A percentile compares a stretch with the other conserved stretches of the same genome.
Conservation (phyloP, 129 eudicot species). For the Centrapalus pauciflorus region DNA sequence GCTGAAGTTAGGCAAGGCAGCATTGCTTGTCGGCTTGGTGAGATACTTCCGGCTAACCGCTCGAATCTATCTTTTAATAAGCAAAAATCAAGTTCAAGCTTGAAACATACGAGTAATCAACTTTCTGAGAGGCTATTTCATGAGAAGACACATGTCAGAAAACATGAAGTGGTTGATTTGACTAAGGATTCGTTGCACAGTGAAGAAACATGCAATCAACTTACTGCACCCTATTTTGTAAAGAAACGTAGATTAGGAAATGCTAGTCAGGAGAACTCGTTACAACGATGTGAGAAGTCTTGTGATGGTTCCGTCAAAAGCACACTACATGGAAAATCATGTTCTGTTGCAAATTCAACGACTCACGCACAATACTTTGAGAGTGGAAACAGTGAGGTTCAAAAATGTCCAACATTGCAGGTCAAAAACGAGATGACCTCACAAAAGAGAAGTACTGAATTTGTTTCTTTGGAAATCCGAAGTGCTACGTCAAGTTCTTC, state of each 20-base stretch:
- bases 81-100: slow-evolving; percentile 27
- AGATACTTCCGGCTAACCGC: slow-evolving; percentile 82
- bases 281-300: slow-evolving; percentile 29
- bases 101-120: slow-evolving; percentile 30
- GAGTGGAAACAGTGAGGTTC: slow-evolving; percentile 22
- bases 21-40: slow-evolving; percentile 29
- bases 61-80: slow-evolving; percentile 35
- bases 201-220: slow-evolving; percentile 30
- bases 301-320: slow-evolving; percentile 10
- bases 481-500: slow-evolving; percentile 29
- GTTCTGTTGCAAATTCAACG: too few species aligned
- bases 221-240: slow-evolving; percentile 35
- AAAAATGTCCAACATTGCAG: slow-evolving; percentile 20
- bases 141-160: slow-evolving; percentile 10
- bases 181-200: slow-evolving; percentile 15
- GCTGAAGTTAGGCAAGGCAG: slow-evolving; percentile 32
- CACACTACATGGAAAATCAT: slow-evolving; percentile 13
- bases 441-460: slow-evolving; percentile 19
- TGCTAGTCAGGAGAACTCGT: slow-evolving; percentile 23
- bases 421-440: slow-evolving; percentile 16
- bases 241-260: slow-evolving; percentile 54
- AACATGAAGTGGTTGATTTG: slow-evolving; percentile 28
- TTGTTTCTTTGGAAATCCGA: slow-evolving; percentile 22
- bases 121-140: slow-evolving; percentile 16
- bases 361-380: neutral